Conservation (phyloP, 208 protist genomes). For the Endotrypanum monterogeii region DNA sequence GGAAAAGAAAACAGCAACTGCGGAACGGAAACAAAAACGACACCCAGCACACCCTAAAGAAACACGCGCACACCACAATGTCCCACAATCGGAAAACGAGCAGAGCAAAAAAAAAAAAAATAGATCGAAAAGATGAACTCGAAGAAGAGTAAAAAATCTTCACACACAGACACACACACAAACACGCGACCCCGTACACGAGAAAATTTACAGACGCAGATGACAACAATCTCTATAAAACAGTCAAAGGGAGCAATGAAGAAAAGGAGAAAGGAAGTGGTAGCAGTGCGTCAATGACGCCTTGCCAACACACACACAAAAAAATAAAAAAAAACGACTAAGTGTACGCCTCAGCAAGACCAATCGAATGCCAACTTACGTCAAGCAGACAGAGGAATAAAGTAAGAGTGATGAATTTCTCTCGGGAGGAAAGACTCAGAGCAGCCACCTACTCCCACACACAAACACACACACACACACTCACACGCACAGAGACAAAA, state of each 20-base stretch:
- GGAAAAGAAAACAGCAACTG: too few relatives aligned
- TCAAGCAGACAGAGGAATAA: neutral
- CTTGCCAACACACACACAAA: neutral
- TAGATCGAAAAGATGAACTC: too few relatives aligned
- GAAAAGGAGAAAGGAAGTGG: neutral
- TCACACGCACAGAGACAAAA: neutral
- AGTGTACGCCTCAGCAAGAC: neutral
- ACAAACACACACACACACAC: neutral
- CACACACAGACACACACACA: neutral
- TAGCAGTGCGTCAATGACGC: neutral
- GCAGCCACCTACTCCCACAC: neutral
- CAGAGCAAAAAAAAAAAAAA: too few relatives aligned
- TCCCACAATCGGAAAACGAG: too few relatives aligned
- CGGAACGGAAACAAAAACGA: too few relatives aligned
- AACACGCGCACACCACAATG: too few relatives aligned
- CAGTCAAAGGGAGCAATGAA: neutral
- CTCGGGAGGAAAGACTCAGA: slow-evolving; percentile 10
- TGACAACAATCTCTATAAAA: too few relatives aligned
- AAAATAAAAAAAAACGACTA: neutral
- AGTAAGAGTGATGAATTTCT: neutral
- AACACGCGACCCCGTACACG: neutral
- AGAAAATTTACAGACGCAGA: neutral
- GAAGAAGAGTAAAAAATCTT: too few relatives aligned
- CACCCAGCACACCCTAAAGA: too few relatives aligned
- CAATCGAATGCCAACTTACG: neutral